Percentiles rank a stretch among this genome's conserved stretches.
phyloP scores from a whole-genome alignment of 257 asterid genomes.

The Nemophila menziesii region DNA sequence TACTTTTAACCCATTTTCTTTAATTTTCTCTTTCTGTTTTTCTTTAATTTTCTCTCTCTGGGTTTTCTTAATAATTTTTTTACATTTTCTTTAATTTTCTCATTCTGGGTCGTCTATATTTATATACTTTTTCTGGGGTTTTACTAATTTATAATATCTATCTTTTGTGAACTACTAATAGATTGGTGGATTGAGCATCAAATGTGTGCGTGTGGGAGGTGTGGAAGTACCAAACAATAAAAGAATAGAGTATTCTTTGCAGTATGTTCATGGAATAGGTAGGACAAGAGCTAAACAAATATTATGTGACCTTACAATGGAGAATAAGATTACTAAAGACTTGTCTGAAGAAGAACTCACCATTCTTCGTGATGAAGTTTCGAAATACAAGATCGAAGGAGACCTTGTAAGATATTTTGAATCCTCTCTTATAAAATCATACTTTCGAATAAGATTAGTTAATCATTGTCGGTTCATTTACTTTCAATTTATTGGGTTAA shows the following conservation, averaged over 20 bases:
- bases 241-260: conserved; percentile 79
- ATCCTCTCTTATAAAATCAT: background rate
- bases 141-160: conserved; percentile 1
- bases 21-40: too few relatives aligned
- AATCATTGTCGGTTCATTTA: too few relatives aligned
- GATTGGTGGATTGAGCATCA: conserved; percentile 69
- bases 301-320: conserved; percentile 52
- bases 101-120: background rate
- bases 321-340: conserved; percentile 69
- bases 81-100: background rate
- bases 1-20: too few relatives aligned
- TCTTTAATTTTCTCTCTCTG: too few relatives aligned
- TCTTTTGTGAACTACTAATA: conserved; percentile 7
- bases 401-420: conserved; percentile 52
- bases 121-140: background rate
- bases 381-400: conserved; percentile 90
- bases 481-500: too few relatives aligned
- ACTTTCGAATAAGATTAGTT: too few relatives aligned
- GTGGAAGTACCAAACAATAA: conserved; percentile 96
- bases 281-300: conserved; percentile 65
- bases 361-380: conserved; percentile 78
- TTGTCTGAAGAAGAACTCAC: conserved; percentile 88
- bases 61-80: too few relatives aligned
- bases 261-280: conserved; percentile 92
- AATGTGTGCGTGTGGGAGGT: conserved; percentile 96